These are phyloP conservation scores for Ceratocystis eucalypticola DNA, from an alignment of 2,329 filamentous ascomycete genomes.

Conservation along the genomic window DNA sequence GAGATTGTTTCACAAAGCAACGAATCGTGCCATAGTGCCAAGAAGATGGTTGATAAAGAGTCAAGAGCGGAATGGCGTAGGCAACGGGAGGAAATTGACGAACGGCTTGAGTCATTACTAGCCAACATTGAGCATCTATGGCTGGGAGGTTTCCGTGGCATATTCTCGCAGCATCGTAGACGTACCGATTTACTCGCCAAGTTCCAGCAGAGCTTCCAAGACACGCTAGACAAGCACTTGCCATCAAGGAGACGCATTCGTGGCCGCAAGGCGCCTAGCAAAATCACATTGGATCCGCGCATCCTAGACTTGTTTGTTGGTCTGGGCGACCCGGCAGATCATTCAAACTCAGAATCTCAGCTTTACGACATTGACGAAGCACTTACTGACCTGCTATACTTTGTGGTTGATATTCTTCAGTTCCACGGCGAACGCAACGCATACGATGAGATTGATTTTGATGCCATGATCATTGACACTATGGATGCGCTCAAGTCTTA, in stretches of 20 bases:
- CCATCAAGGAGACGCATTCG: conserved; percentile 62
- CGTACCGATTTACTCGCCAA: conserved; percentile 52
- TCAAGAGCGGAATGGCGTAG: conserved; percentile 81
- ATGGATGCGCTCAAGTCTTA: conserved; percentile 73
- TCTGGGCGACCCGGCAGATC: conserved; percentile 64
- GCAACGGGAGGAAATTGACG: conserved; percentile 67
- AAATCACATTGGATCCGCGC: conserved; percentile 40
- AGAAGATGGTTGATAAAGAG: conserved; percentile 59
- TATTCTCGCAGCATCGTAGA: conserved; percentile 65
- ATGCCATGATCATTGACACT: conserved; percentile 76
- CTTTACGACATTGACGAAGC: conserved; percentile 70
- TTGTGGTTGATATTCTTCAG: conserved; percentile 89
- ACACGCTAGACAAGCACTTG: conserved; percentile 68
- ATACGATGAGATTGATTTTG: conserved; percentile 95
- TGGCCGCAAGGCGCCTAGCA: conserved; percentile 27
- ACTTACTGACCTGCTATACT: conserved; percentile 86
- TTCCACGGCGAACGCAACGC: conserved; percentile 94
- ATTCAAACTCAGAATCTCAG: conserved; percentile 49
- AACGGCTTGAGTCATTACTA: conserved; percentile 61
- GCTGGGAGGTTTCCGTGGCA: conserved; percentile 86
- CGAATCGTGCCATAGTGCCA: conserved; percentile 59
- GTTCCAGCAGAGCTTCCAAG: conserved; percentile 67
- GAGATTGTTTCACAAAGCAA: conserved; percentile 77
- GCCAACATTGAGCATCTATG: conserved; percentile 82
- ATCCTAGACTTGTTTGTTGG: conserved; percentile 83